Evolutionary conservation across 1,284 basidiomycete genomes (phyloP), one percentile per base, ranked within the genome.

Genomic region (Chondrostereum purpureum): DNA sequence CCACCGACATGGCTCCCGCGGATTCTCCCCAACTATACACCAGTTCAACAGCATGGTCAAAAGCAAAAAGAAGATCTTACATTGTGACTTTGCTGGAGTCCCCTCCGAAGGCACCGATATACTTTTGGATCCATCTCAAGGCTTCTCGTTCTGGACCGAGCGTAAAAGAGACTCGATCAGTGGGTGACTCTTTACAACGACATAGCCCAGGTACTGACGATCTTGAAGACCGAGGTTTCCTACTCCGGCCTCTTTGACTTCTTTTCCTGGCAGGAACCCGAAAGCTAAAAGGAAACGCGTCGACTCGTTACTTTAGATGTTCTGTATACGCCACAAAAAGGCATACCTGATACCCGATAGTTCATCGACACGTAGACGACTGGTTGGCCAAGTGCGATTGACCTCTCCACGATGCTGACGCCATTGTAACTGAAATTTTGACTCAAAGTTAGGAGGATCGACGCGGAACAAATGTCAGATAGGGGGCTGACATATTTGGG

Each of bases 101-200:
- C 5, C 84, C 84, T 1, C 82, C 81, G 47, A 87, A 86, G 0
- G 62, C 60, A 11, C 60, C 49, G 36, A 87, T 80, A 53, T 86
- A 80, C 53, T 77, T 69, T 50, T 83, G 75, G 0, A 85, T 63
- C 83, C 83, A 88, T 47, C 76, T 58, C 12, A 88, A 58, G 0
- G 80, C 80, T 27, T 68, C 56, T 6, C 73, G 70, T 55, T 79
- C 77, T 79, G 38, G 42, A 40, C 20, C 4, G 17, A 37, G 21
- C 35, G 10, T 14, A 42, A 23, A 47, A 23, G 12, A n/a, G 38
- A 31, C 27, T 8, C 27, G 27, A 31, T 46, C 23, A 27, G 17
- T 37, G 10, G 36, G 36, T 37, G 10, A 37, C 10, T 16, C 10
- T 8, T 8, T 37, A 16, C 27, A n/a, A 31, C n/a, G 36, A 37